Evolutionary conservation across 2,329 filamentous ascomycete genomes (phyloP).

Genomic region (Neobulgaria alba): DNA sequence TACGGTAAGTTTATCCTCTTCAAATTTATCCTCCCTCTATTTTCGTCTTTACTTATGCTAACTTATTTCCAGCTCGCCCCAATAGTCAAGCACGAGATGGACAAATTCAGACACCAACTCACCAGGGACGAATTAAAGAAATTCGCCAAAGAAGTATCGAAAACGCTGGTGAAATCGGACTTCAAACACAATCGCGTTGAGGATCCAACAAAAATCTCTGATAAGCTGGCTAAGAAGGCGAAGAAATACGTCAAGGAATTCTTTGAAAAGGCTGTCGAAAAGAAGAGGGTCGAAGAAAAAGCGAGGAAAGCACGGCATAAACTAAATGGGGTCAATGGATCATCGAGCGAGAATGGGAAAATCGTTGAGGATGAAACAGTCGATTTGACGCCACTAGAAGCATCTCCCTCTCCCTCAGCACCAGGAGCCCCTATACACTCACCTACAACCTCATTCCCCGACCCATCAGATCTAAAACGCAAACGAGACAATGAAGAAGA

Average conservation of each 20-base stretch:
- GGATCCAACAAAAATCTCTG: conserved; percentile 67
- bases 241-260: conserved; percentile 79
- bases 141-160: conserved; percentile 60
- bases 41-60: conserved; percentile 7
- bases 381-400: conserved; percentile 23
- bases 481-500: conserved; percentile 50
- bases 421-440: conserved; percentile 24
- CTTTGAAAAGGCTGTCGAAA: conserved; percentile 75
- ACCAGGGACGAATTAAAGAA: conserved; percentile 67
- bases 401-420: conserved; percentile 17
- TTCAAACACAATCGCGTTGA: conserved; percentile 83
- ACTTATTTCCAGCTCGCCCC: conserved; percentile 59
- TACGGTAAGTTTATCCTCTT: conserved; percentile 52
- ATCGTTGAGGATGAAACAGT: conserved; percentile 29
- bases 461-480: conserved; percentile 45
- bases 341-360: conserved; percentile 22
- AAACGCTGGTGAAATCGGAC: conserved; percentile 85
- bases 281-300: conserved; percentile 58
- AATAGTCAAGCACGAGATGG: conserved; percentile 74
- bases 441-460: conserved; percentile 39
- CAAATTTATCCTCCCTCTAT: not conserved
- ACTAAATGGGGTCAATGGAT: conserved; percentile 17
- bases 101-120: conserved; percentile 80
- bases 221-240: conserved; percentile 73
- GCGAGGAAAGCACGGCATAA: conserved; percentile 30